Conservation (phyloP, 352 stramenopile species). For the Globisporangium parvum region DNA sequence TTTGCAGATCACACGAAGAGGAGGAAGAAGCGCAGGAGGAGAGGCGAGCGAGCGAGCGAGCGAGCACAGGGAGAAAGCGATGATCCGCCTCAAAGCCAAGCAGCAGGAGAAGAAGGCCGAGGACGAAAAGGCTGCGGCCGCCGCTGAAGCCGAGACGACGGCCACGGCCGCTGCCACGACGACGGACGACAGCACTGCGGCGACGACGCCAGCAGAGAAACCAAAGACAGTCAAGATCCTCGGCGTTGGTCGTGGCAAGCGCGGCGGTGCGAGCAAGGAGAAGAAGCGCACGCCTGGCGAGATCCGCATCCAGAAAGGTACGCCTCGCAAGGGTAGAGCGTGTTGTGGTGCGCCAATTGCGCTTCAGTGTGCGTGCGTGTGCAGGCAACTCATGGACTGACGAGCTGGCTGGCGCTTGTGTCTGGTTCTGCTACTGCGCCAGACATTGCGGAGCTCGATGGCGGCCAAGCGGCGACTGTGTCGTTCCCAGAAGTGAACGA, state of each 20-base stretch:
- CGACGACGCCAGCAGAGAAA: constrained; percentile 26
- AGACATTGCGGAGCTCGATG: constrained; percentile 98
- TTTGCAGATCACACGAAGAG: neutral
- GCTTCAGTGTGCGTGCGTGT: too few species aligned
- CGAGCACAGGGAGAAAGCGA: constrained; percentile 6
- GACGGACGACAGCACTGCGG: constrained; percentile 12
- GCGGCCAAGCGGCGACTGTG: constrained; percentile 93
- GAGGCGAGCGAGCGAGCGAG: neutral
- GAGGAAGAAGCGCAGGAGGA: neutral
- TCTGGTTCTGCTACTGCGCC: neutral
- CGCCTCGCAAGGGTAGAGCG: too few species aligned
- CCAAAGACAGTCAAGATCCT: constrained; percentile 81
- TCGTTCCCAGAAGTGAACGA: constrained; percentile 97
- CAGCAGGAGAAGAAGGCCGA: constrained; percentile 84
- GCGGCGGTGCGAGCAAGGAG: constrained; percentile 57
- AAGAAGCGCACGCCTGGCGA: constrained; percentile 95
- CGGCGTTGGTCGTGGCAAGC: constrained; percentile 75
- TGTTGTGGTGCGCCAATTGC: too few species aligned
- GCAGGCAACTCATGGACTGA: too few species aligned
- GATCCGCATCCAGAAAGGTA: constrained; percentile 98
- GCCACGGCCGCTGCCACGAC: neutral
- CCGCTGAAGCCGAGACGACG: constrained; percentile 15
- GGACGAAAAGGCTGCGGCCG: constrained; percentile 40
- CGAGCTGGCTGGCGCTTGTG: neutral
- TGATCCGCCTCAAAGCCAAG: constrained; percentile 83